Conservation (phyloP, 2,329 filamentous ascomycete species). For the Beauveria sp. region DNA sequence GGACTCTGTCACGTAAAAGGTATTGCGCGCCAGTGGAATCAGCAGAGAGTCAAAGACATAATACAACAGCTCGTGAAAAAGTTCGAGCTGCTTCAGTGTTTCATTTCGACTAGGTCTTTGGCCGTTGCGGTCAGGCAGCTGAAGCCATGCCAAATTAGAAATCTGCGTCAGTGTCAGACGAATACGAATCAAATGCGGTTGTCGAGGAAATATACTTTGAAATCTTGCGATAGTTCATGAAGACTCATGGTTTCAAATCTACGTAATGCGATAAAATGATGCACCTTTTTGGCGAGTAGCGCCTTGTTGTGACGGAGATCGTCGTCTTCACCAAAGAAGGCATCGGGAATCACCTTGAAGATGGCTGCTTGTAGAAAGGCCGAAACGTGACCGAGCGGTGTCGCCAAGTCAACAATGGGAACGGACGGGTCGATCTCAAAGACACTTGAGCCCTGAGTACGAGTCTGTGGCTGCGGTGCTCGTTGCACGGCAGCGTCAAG, state of each 20-base stretch:
- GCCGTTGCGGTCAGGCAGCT: slow-evolving; percentile 38
- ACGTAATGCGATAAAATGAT: slow-evolving; percentile 68
- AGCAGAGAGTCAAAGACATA: slow-evolving; percentile 88
- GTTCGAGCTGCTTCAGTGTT: slow-evolving; percentile 63
- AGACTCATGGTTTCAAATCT: slow-evolving; percentile 76
- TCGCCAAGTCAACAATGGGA: slow-evolving; percentile 58
- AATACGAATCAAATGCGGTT: slow-evolving; percentile 4
- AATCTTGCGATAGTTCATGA: slow-evolving; percentile 65
- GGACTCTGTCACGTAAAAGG: slow-evolving; percentile 85
- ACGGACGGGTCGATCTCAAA: slow-evolving; percentile 6
- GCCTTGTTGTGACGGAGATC: slow-evolving; percentile 51
- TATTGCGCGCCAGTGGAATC: slow-evolving; percentile 75
- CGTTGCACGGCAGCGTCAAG: not conserved
- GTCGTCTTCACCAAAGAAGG: slow-evolving; percentile 61
- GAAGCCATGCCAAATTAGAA: slow-evolving; percentile 64
- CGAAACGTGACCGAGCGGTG: slow-evolving; percentile 61
- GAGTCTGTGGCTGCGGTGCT: not conserved
- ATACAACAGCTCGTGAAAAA: slow-evolving; percentile 81
- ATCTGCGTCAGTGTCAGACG: slow-evolving; percentile 40
- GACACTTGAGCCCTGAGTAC: not conserved
- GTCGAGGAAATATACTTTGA: slow-evolving; percentile 51
- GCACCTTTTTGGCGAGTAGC: slow-evolving; percentile 60
- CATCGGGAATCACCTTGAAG: slow-evolving; percentile 61
- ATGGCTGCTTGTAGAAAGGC: slow-evolving; percentile 79
- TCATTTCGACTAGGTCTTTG: slow-evolving; percentile 64